These are phyloP conservation scores for Baudoinia panamericana DNA, from an alignment of 495 filamentous ascomycete genomes.

Conservation along the genomic window DNA sequence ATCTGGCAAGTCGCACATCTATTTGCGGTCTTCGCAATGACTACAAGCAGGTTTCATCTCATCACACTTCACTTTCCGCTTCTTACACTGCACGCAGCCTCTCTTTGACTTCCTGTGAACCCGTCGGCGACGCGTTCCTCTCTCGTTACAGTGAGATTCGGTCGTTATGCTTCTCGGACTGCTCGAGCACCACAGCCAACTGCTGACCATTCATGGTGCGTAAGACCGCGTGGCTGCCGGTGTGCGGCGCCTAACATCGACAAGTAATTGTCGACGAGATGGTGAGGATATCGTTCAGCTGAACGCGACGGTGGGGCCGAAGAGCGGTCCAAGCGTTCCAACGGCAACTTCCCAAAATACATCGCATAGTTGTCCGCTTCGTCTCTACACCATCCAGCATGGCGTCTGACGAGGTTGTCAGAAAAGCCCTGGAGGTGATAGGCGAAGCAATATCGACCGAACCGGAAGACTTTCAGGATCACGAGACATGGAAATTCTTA, in stretches of 20 bases:
- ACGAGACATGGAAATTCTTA: constrained; percentile 19
- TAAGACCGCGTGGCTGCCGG: too few species aligned
- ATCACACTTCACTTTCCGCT: constrained; percentile 14
- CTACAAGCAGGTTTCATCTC: constrained; percentile 9
- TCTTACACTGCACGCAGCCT: constrained; percentile 14
- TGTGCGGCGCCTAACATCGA: too few species aligned
- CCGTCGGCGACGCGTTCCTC: constrained; percentile 6
- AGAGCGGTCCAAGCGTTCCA: too few species aligned
- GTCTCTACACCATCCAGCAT: too few species aligned
- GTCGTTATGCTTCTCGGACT: too few species aligned
- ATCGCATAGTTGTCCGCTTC: too few species aligned
- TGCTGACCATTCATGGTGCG: too few species aligned
- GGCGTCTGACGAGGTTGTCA: constrained; percentile 9
- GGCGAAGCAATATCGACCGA: constrained; percentile 17
- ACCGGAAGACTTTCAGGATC: constrained; percentile 13
- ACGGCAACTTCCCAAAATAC: too few species aligned
- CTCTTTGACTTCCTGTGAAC: constrained; percentile 15
- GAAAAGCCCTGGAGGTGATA: constrained; percentile 13
- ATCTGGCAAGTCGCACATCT: constrained; percentile 1
- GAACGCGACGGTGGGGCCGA: too few species aligned
- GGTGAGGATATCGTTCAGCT: too few species aligned
- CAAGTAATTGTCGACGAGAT: too few species aligned
- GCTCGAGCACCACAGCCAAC: too few species aligned
- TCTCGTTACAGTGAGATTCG: constrained; percentile 4
- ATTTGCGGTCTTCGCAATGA: constrained; percentile 1